These are phyloP conservation scores for Umbilicus rupestris DNA, from an alignment of 164 flowering plant species.

Conservation along the genomic window DNA sequence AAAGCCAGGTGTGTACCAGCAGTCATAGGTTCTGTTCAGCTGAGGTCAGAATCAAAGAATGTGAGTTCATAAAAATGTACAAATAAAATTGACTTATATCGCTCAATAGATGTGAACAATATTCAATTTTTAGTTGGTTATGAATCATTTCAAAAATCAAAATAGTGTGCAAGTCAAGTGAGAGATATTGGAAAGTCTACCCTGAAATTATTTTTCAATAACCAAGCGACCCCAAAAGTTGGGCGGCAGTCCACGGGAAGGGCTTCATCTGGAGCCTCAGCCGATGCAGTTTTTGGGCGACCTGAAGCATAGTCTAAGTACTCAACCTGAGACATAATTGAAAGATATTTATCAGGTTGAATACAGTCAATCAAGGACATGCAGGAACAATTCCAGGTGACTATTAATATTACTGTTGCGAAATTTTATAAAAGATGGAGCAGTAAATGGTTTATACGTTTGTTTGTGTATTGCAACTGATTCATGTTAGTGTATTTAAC, in stretches of 20 bases:
- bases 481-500: background rate
- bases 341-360: background rate
- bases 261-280: conserved; percentile 90
- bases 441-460: background rate
- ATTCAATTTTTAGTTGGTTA: background rate
- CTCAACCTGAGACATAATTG: conserved; percentile 47
- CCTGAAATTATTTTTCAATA: conserved; percentile 64
- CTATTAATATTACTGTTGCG: no score
- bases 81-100: background rate
- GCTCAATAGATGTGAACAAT: background rate
- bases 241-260: conserved; percentile 87
- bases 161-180: background rate
- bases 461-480: background rate
- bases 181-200: conserved; percentile 21
- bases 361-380: background rate
- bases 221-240: conserved; percentile 60
- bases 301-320: conserved; percentile 59
- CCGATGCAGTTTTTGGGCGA: conserved; percentile 37
- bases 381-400: background rate
- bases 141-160: background rate
- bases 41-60: conserved; percentile 11
- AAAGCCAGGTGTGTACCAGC: conserved; percentile 67
- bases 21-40: conserved; percentile 83
- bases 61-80: background rate
- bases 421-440: conserved; percentile 2